These are phyloP conservation scores for Colletotrichum kahawae DNA, from an alignment of 2,329 filamentous ascomycete genomes.

Conservation along the genomic window DNA sequence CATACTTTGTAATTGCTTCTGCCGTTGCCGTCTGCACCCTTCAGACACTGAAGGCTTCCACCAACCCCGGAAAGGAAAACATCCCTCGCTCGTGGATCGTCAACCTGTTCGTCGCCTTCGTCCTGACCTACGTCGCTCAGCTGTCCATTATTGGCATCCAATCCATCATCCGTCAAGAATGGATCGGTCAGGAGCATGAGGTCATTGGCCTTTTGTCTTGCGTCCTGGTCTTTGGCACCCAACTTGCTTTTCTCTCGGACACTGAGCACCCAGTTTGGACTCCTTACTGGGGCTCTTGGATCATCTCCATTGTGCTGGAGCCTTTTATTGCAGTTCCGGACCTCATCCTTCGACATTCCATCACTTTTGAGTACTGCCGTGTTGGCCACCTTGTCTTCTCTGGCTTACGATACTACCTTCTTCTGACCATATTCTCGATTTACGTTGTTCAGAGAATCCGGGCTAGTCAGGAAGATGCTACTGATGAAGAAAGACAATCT, in stretches of 20 bases:
- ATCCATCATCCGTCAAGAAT: conserved; percentile 37
- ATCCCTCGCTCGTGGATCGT: conserved; percentile 43
- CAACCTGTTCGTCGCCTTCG: conserved; percentile 48
- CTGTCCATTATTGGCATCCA: conserved; percentile 43
- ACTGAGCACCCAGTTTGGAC: conserved; percentile 61
- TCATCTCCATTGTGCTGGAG: conserved; percentile 63
- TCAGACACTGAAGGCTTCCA: conserved; percentile 46
- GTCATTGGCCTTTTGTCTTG: conserved; percentile 66
- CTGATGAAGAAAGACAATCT: conserved; percentile 64
- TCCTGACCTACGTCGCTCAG: conserved; percentile 54
- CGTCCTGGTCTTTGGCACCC: conserved; percentile 66
- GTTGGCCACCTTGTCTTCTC: conserved; percentile 17
- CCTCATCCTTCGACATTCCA: conserved; percentile 29
- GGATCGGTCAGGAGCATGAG: conserved; percentile 50
- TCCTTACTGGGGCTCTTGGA: conserved; percentile 67
- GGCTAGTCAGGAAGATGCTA: conserved; percentile 26
- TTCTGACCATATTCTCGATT: conserved; percentile 10
- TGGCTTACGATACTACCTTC: conserved; percentile 12
- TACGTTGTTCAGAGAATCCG: conserved; percentile 18
- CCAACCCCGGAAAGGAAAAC: conserved; percentile 36
- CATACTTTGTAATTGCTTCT: conserved; percentile 60
- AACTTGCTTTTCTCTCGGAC: conserved; percentile 60
- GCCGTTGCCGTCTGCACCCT: conserved; percentile 58
- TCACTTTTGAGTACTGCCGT: conserved; percentile 21
- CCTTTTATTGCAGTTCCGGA: conserved; percentile 42